Conservation (phyloP, 441 rosid genomes). For the Dalechampia spathulata region DNA sequence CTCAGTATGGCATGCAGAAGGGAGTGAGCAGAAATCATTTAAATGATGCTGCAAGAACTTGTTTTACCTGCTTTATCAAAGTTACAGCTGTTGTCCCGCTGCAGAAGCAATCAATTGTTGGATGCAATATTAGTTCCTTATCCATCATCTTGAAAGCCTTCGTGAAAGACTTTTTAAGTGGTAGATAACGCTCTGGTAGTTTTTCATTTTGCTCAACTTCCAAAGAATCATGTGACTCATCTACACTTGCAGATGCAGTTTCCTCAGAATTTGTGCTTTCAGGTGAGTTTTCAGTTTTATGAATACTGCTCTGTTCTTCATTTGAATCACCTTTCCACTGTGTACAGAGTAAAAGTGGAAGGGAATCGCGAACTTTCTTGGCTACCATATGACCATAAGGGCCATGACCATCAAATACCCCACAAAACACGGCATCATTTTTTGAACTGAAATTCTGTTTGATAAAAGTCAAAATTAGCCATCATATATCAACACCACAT, state of each 20-base stretch:
- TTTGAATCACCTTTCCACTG: slow-evolving; percentile 54
- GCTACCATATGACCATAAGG: slow-evolving; percentile 97
- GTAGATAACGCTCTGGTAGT: slow-evolving; percentile 49
- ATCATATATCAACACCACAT: slow-evolving; percentile 17
- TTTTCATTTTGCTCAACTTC: slow-evolving; percentile 46
- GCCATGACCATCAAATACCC: slow-evolving; percentile 99
- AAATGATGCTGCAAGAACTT: slow-evolving; percentile 4
- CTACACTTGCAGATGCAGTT: slow-evolving; percentile 42
- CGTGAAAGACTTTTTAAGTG: slow-evolving; percentile 67
- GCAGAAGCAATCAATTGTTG: slow-evolving; percentile 79
- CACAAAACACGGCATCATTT: slow-evolving; percentile 80
- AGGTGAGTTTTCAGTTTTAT: slow-evolving; percentile 31
- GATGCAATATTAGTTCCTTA: slow-evolving; percentile 68
- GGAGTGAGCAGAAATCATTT: background rate
- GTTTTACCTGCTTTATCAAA: slow-evolving; percentile 81
- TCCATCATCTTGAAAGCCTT: slow-evolving; percentile 93
- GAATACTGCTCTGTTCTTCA: slow-evolving; percentile 30
- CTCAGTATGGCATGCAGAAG: background rate
- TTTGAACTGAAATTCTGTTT: slow-evolving; percentile 75
- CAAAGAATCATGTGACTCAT: slow-evolving; percentile 45
- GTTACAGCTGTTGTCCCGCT: slow-evolving; percentile 98
- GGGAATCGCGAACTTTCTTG: slow-evolving; percentile 81
- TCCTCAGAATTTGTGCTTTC: slow-evolving; percentile 49
- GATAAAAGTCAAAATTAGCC: slow-evolving; percentile 14
- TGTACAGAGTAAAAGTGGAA: slow-evolving; percentile 71